Conservation (phyloP, 495 filamentous ascomycete genomes). For the Chaetomium cochliodes region DNA sequence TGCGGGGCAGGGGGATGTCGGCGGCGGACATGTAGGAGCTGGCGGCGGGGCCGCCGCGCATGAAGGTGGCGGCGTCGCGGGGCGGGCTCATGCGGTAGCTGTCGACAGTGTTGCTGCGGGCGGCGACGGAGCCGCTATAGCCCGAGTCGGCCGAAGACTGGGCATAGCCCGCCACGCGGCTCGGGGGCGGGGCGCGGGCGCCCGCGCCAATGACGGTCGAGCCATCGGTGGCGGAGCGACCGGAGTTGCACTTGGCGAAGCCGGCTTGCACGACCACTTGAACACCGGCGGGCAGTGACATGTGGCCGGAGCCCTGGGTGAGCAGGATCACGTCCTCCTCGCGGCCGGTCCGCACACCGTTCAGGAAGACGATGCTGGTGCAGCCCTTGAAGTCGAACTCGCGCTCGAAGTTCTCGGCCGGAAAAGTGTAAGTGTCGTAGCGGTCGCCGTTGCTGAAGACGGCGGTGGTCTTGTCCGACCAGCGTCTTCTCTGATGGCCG, state of each 20-base stretch:
- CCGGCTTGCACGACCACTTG: constrained; percentile 27
- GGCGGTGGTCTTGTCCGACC: constrained; percentile 27
- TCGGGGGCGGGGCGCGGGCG: constrained; percentile 27
- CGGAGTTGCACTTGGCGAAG: constrained; percentile 22
- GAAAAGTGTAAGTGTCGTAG: constrained; percentile 11
- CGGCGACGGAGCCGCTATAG: constrained; percentile 15
- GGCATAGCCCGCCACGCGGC: constrained; percentile 24
- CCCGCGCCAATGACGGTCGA: constrained; percentile 18
- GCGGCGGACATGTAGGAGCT: constrained; percentile 24
- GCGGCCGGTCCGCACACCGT: constrained; percentile 16
- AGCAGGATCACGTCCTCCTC: constrained; percentile 27
- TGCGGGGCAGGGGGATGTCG: constrained; percentile 20
- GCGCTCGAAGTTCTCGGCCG: constrained; percentile 27
- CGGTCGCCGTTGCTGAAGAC: constrained; percentile 19
- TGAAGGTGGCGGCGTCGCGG: constrained; percentile 16
- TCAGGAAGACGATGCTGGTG: constrained; percentile 27
- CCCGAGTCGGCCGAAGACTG: constrained; percentile 19
- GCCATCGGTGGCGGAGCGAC: constrained; percentile 1
- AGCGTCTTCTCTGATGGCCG: constrained; percentile 21
- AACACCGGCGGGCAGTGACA: constrained; percentile 32
- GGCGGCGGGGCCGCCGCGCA: constrained; percentile 4
- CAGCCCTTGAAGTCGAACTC: constrained; percentile 32
- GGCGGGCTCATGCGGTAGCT: constrained; percentile 22
- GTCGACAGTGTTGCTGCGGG: background rate
- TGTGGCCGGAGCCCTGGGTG: constrained; percentile 28